These are phyloP conservation scores for Xylaria sp. DNA, from an alignment of 2,329 filamentous ascomycete species.

Conservation along the genomic window DNA sequence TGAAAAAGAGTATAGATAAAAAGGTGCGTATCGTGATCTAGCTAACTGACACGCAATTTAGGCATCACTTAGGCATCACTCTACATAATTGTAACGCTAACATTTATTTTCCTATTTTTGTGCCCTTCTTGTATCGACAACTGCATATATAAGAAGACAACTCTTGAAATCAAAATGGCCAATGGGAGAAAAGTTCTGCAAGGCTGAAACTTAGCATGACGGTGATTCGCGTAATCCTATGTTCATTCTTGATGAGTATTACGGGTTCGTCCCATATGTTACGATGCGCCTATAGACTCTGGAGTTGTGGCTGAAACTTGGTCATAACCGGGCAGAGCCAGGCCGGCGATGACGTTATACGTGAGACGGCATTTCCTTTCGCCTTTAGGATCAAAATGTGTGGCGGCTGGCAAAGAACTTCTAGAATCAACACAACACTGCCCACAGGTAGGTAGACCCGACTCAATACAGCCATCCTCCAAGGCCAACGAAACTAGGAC, in stretches of 20 bases:
- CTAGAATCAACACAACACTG: background rate
- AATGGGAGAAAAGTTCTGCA: background rate
- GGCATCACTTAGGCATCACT: no score
- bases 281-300: background rate
- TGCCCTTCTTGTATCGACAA: no score
- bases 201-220: background rate
- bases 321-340: background rate
- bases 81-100: no score
- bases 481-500: background rate
- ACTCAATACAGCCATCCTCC: background rate
- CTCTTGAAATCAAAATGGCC: background rate
- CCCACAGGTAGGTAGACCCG: background rate
- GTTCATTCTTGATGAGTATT: background rate
- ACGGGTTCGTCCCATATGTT: background rate
- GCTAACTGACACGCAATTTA: background rate
- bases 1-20: background rate
- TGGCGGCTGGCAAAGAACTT: background rate
- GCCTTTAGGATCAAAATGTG: no score
- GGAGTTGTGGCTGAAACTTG: background rate
- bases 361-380: background rate
- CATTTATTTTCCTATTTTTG: no score
- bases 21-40: background rate
- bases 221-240: background rate
- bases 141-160: no score
- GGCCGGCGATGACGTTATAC: no score